A percentile compares a stretch with the other conserved stretches of the same genome.
phyloP scores from a whole-genome alignment of 108 stramenopile genomes.

The Hondaea fermentalgiana region DNA sequence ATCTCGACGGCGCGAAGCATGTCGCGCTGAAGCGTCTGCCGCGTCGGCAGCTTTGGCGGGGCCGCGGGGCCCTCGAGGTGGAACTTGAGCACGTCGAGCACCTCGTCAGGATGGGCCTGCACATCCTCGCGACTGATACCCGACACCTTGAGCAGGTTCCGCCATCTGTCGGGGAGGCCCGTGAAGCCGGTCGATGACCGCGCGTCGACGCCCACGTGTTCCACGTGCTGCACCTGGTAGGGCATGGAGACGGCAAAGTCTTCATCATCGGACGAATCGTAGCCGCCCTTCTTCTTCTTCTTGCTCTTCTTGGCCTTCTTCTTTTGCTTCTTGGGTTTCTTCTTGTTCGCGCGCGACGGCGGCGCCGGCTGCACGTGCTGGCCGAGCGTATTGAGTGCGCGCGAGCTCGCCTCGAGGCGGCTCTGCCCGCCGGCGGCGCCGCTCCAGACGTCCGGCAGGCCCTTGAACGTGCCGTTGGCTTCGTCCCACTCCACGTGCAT shows the following conservation, averaged over 20 bases:
- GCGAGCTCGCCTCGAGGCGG: background rate
- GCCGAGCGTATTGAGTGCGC: background rate
- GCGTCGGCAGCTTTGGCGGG: conserved; percentile 26
- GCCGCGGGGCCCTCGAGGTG: conserved; percentile 50
- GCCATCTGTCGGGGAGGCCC: conserved; percentile 50
- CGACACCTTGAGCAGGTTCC: conserved; percentile 42
- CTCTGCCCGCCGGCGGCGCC: background rate
- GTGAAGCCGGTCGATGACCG: conserved; percentile 31
- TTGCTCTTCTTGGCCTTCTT: background rate
- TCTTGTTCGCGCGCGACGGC: background rate
- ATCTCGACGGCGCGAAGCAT: conserved; percentile 32
- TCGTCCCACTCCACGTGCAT: conserved; percentile 10
- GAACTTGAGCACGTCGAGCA: conserved; percentile 52
- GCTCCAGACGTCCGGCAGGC: conserved; percentile 26
- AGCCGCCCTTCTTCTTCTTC: background rate
- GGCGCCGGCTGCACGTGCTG: background rate
- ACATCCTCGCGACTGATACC: conserved; percentile 58
- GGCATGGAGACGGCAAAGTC: conserved; percentile 24
- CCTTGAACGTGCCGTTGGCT: conserved; percentile 21
- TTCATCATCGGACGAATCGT: background rate
- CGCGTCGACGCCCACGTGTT: conserved; percentile 38
- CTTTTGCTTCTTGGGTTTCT: background rate
- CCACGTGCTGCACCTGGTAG: conserved; percentile 47
- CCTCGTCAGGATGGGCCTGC: conserved; percentile 50
- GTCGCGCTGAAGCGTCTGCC: background rate